Percentiles rank a stretch among this genome's conserved stretches.
Conservation (phyloP, 345 rosid genomes). For the Luvunga scandens region DNA sequence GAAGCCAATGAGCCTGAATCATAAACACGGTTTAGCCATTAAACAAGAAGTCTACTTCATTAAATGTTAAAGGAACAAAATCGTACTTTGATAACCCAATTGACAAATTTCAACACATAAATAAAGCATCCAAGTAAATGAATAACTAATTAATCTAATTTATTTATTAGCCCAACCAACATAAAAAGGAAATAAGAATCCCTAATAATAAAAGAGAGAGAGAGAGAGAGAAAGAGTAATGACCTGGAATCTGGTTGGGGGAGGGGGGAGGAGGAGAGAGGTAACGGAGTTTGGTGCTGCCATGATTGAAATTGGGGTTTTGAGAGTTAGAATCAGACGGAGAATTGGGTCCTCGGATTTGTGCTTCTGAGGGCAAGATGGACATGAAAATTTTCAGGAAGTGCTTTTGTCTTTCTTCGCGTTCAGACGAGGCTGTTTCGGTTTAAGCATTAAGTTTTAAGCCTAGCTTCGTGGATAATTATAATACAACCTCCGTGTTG, state of each 20-base stretch:
- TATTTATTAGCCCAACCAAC: neutral
- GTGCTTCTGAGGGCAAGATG: constrained; percentile 78
- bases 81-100: neutral
- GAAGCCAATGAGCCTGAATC: constrained; percentile 44
- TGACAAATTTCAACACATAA: neutral
- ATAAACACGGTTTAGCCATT: neutral
- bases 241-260: constrained; percentile 8
- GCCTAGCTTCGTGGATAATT: neutral
- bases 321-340: constrained; percentile 28
- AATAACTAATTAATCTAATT: neutral
- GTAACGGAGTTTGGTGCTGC: constrained; percentile 25
- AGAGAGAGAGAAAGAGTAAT: neutral
- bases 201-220: neutral
- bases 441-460: neutral
- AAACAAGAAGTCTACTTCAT: constrained; percentile 1
- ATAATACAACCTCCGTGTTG: neutral
- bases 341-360: constrained; percentile 46
- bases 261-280: constrained; percentile 18
- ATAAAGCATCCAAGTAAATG: neutral
- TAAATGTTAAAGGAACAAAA: neutral
- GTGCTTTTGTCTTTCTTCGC: constrained; percentile 20
- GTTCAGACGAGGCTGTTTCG: constrained; percentile 25
- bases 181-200: neutral
- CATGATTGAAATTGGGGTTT: constrained; percentile 71
- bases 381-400: constrained; percentile 69